These are phyloP conservation scores for Thuidium tamariscinum DNA, from an alignment of 225 moss, liverwort and hornwort species.

Conservation along the genomic window DNA sequence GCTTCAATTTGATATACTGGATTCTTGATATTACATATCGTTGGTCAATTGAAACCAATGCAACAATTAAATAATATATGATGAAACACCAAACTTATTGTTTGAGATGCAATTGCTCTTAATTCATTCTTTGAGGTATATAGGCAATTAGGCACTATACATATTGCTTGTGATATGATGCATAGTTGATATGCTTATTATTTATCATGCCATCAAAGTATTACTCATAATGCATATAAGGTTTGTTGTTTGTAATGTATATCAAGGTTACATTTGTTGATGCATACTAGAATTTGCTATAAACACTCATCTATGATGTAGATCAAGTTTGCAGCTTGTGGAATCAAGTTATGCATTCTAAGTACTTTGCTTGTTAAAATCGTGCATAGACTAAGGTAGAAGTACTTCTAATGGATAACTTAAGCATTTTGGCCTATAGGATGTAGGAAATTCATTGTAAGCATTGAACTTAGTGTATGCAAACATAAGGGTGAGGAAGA, in stretches of 20 bases:
- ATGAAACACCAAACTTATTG: background rate
- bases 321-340: fast-evolving
- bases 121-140: background rate
- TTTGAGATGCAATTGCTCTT: background rate
- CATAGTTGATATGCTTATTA: background rate
- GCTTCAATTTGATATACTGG: fast-evolving
- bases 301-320: fast-evolving
- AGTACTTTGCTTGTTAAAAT: too few species aligned
- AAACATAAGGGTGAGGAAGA: too few species aligned
- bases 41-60: background rate
- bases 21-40: fast-evolving
- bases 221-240: too few species aligned
- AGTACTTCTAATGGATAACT: too few species aligned
- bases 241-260: background rate
- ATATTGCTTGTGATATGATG: too few species aligned
- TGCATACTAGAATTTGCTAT: fast-evolving
- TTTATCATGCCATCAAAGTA: background rate
- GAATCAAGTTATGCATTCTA: background rate
- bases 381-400: fast-evolving
- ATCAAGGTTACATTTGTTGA: background rate
- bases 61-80: background rate
- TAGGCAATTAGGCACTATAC: fast-evolving
- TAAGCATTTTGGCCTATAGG: too few species aligned
- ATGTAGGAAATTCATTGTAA: too few species aligned
- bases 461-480: too few species aligned